Percentiles rank a stretch among this genome's conserved stretches.
Conservation (phyloP, 164 flowering plant species). For the Umbellularia californica region DNA sequence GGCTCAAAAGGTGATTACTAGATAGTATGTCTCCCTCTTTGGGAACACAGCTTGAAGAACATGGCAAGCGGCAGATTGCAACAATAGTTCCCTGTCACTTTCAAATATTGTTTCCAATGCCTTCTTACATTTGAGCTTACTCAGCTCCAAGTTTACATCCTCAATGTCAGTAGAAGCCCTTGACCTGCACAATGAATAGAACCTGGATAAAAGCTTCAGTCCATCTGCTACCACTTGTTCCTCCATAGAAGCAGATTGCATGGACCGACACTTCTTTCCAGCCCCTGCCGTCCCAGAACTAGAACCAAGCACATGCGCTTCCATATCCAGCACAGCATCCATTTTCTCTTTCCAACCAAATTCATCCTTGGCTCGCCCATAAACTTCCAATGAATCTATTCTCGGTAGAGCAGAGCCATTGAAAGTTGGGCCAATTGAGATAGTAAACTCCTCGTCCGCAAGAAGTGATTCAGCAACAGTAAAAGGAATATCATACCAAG, state of each 20-base stretch:
- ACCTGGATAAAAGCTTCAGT: slow-evolving; percentile 69
- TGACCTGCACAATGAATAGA: slow-evolving; percentile 49
- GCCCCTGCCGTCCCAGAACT: slow-evolving; percentile 48
- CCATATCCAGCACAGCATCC: slow-evolving; percentile 92
- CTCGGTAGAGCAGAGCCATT: slow-evolving; percentile 76
- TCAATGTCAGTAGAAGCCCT: slow-evolving; percentile 42
- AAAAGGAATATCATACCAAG: slow-evolving; percentile 98
- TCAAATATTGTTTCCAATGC: slow-evolving; percentile 77
- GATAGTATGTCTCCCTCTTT: slow-evolving; percentile 68
- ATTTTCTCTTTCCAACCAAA: slow-evolving; percentile 99
- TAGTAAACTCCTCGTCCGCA: slow-evolving; percentile 90
- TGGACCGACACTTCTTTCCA: slow-evolving; percentile 51
- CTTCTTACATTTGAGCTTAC: slow-evolving; percentile 65
- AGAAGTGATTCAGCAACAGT: slow-evolving; percentile 95
- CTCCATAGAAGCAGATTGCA: slow-evolving; percentile 72
- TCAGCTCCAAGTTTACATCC: slow-evolving; percentile 50
- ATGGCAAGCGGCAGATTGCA: slow-evolving; percentile 86
- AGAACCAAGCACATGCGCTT: slow-evolving; percentile 74
- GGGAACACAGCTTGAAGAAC: slow-evolving; percentile 85
- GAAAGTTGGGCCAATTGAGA: slow-evolving; percentile 79
- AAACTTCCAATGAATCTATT: slow-evolving; percentile 90
- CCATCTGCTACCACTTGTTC: slow-evolving; percentile 94
- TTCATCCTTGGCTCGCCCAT: slow-evolving; percentile 97
- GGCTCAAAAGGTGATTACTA: slow-evolving; percentile 35
- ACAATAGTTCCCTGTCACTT: slow-evolving; percentile 80